Percentiles rank a stretch among this genome's conserved stretches.
These are phyloP conservation scores for Candida nanaspora DNA, from an alignment of 805 yeast species.

Conservation along the genomic window DNA sequence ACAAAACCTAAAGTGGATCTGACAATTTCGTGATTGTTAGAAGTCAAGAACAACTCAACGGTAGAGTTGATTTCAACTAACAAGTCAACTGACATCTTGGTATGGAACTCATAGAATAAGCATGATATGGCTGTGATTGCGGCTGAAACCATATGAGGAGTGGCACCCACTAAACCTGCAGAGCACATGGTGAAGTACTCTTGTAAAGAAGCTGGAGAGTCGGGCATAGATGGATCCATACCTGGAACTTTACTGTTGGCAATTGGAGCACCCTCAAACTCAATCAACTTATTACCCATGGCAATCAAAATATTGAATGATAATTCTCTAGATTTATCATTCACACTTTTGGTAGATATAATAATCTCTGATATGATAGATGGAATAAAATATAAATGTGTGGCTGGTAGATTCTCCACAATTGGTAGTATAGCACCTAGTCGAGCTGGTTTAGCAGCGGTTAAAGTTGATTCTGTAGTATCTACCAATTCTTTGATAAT, in stretches of 20 bases:
- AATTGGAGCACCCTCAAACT: constrained; percentile 51
- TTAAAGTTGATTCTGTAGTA: constrained; percentile 49
- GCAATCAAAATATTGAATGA: constrained; percentile 69
- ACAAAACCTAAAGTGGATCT: constrained; percentile 92
- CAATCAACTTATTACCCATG: constrained; percentile 74
- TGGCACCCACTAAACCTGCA: constrained; percentile 92
- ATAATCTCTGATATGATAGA: constrained; percentile 80
- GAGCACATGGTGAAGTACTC: constrained; percentile 90
- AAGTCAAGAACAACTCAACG: constrained; percentile 82
- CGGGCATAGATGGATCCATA: constrained; percentile 55
- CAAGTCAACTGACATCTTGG: constrained; percentile 49
- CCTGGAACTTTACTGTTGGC: constrained; percentile 61
- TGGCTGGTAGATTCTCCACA: constrained; percentile 53
- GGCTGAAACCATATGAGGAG: constrained; percentile 97
- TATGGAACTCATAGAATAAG: constrained; percentile 78
- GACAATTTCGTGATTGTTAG: constrained; percentile 88
- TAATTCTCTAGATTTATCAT: constrained; percentile 82
- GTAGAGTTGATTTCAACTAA: constrained; percentile 76
- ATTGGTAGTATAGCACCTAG: constrained; percentile 58
- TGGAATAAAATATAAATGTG: constrained; percentile 72
- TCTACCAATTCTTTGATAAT: constrained; percentile 55
- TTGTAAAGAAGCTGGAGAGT: constrained; percentile 57
- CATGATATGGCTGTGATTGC: constrained; percentile 86
- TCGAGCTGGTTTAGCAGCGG: constrained; percentile 78
- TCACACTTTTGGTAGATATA: constrained; percentile 82